Conservation (phyloP, 2,329 filamentous ascomycete genomes). For the Macroventuria anomochaeta region DNA sequence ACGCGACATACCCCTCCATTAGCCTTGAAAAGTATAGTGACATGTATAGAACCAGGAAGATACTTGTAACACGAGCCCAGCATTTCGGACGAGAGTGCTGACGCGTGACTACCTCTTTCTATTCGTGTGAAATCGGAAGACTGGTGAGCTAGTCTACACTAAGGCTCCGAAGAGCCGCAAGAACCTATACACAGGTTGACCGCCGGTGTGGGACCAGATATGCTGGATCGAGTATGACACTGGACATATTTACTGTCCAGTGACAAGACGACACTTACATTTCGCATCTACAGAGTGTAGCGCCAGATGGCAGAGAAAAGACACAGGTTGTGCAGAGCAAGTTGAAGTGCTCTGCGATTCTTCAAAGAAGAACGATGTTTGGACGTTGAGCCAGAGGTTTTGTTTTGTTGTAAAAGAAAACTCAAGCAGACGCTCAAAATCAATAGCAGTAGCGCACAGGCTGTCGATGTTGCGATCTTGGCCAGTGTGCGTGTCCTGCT, state of each 20-base stretch:
- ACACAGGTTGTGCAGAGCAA: slow-evolving; percentile 55
- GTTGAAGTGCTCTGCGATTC: slow-evolving; percentile 68
- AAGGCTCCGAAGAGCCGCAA: slow-evolving; percentile 13
- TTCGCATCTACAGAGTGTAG: slow-evolving; percentile 21
- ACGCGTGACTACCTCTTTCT: slow-evolving; percentile 18
- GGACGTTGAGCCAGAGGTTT: slow-evolving; percentile 76
- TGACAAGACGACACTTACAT: slow-evolving; percentile 22
- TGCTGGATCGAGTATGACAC: slow-evolving; percentile 14
- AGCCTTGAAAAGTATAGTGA: slow-evolving; percentile 21
- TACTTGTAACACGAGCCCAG: slow-evolving; percentile 11
- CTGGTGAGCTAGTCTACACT: slow-evolving; percentile 14
- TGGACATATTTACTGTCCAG: slow-evolving; percentile 6
- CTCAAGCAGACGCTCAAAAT: slow-evolving; percentile 71
- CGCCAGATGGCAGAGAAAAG: slow-evolving; percentile 26
- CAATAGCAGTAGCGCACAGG: slow-evolving; percentile 53
- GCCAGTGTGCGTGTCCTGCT: slow-evolving; percentile 43
- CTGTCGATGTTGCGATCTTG: slow-evolving; percentile 77
- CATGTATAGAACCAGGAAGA: slow-evolving; percentile 17
- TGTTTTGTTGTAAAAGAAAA: slow-evolving; percentile 84
- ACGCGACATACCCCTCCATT: slow-evolving; percentile 23
- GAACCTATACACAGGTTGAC: slow-evolving; percentile 18
- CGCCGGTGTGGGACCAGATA: slow-evolving; percentile 21
- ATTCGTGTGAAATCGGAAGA: slow-evolving; percentile 19
- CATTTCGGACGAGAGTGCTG: slow-evolving; percentile 5
- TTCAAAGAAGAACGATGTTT: slow-evolving; percentile 60